Base-by-base conservation (phyloP, 1,139 yeast species). In the Yamadazyma membranifaciens region DNA sequence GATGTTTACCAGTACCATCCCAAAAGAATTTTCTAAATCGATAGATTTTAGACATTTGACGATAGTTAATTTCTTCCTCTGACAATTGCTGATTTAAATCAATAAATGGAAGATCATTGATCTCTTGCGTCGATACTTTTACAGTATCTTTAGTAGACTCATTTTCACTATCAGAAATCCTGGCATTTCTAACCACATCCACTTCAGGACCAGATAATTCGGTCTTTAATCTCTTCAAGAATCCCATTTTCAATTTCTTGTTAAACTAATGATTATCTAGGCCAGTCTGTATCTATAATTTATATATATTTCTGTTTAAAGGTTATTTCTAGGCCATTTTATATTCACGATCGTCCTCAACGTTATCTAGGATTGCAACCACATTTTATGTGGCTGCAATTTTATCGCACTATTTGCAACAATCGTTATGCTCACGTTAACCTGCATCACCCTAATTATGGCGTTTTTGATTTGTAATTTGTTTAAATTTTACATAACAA, bases 1-100 rank as follows among this genome's bases (percentile, higher is more conserved):
- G 67, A 46, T 73, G 76, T 51, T 72, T 75, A 38, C 71, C 79
- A 11, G 63, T 55, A 4, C 78, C 72, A 51, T 77, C 81, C 70
- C 82, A 73, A 29, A 78, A 47, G 39, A 69, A 67, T 30, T 46
- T 50, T 39, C 54, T 60, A 24, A 67, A 30, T 36, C 56, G 59
- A 45, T 56, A 69, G 55, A 57, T 51, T 20, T 38, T 37, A 3
- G 63, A 51, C 1, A 50, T 57, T 32, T 57, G 44, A 32, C 69
- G 50, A 37, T 53, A 47, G 4, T 44, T 51, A 5, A 56, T 31
- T 38, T 63, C 65, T 40, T 67, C 75, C 1, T 60, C 59, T 2
- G 67, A 55, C 26, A 67, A 49, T 17, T 59, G 42, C 12, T 56
- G 40, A 2, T 57, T 30, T 31, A 69, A 45, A 41, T 69, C 73